These are phyloP conservation scores for Aureobasidium sp. DNA, from an alignment of 2,329 filamentous ascomycete genomes.

Conservation along the genomic window DNA sequence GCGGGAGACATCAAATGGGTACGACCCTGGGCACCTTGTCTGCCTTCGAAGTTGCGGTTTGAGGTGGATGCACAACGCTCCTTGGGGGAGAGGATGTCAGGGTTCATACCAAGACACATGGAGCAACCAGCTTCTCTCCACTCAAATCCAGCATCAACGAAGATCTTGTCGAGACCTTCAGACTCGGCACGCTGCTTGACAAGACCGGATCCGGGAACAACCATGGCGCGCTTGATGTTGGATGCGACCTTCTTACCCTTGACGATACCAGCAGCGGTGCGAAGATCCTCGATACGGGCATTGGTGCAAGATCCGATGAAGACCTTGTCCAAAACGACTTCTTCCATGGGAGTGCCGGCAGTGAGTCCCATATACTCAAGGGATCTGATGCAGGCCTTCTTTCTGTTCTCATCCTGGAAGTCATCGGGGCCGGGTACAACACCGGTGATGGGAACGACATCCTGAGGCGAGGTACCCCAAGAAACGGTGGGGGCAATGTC, in stretches of 20 bases:
- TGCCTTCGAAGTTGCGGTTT: slow-evolving; percentile 95
- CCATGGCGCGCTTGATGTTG: slow-evolving; percentile 90
- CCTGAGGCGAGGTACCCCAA: slow-evolving; percentile 95
- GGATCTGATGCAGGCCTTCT: slow-evolving; percentile 67
- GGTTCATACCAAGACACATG: slow-evolving; percentile 99
- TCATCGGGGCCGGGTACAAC: slow-evolving; percentile 84
- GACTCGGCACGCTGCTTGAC: slow-evolving; percentile 86
- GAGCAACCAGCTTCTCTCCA: slow-evolving; percentile 98
- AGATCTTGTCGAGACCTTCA: slow-evolving; percentile 90
- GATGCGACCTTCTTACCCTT: slow-evolving; percentile 77
- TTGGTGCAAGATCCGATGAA: slow-evolving; percentile 99
- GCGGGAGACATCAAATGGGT: slow-evolving; percentile 96
- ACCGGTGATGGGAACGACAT: slow-evolving; percentile 89
- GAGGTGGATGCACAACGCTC: slow-evolving; percentile 94
- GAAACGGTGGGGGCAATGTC: slow-evolving; percentile 91
- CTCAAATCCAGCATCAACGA: slow-evolving; percentile 85
- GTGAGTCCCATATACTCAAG: slow-evolving; percentile 94
- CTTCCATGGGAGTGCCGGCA: slow-evolving; percentile 79
- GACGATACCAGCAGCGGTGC: slow-evolving; percentile 76
- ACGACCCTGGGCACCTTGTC: slow-evolving; percentile 82
- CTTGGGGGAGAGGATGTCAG: slow-evolving; percentile 83
- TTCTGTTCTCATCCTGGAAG: slow-evolving; percentile 72
- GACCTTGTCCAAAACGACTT: slow-evolving; percentile 88
- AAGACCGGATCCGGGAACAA: slow-evolving; percentile 90
- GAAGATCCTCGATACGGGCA: slow-evolving; percentile 88